A percentile compares a stretch with the other conserved stretches of the same genome.
Conservation (phyloP, 108 stramenopile species). For the Cafeteria roenbergensis region DNA sequence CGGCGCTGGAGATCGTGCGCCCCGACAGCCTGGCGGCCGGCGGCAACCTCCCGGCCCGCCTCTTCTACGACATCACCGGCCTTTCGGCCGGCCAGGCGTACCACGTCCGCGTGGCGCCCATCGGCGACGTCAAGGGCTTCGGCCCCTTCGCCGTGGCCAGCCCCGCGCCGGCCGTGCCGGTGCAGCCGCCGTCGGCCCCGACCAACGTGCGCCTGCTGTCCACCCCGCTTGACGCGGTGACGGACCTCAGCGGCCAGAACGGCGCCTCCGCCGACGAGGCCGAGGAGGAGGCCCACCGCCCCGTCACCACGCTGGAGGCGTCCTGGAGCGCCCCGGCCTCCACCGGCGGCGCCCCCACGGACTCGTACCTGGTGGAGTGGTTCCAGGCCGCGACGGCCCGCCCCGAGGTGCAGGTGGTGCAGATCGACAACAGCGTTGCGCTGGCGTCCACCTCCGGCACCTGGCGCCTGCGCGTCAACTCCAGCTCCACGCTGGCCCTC, state of each 20-base stretch:
- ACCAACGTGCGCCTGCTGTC: too few species aligned
- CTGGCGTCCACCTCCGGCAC: not conserved
- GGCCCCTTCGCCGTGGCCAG: conserved; percentile 1
- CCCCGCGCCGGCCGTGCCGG: conserved; percentile 14
- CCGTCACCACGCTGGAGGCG: conserved; percentile 9
- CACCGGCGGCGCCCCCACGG: conserved; percentile 29
- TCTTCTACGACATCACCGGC: not conserved
- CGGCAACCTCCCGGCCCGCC: not conserved
- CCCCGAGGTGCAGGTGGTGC: conserved; percentile 31
- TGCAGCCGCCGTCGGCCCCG: conserved; percentile 22
- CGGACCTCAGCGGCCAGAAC: not conserved
- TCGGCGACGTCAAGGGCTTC: not conserved
- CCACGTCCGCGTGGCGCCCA: conserved; percentile 11
- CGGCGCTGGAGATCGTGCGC: not conserved
- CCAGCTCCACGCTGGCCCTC: not conserved
- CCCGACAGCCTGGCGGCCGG: not conserved
- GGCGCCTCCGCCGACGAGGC: not conserved
- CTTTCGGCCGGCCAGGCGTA: not conserved
- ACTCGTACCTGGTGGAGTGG: conserved; percentile 40
- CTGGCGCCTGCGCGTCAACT: not conserved
- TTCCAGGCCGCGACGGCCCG: conserved; percentile 20
- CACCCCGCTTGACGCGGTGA: conserved; percentile 12
- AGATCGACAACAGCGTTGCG: not conserved
- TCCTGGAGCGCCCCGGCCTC: conserved; percentile 26
- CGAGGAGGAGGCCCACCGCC: conserved; percentile 2